phyloP scores from a whole-genome alignment of 345 rosid species.

The Ricinus communis region DNA sequence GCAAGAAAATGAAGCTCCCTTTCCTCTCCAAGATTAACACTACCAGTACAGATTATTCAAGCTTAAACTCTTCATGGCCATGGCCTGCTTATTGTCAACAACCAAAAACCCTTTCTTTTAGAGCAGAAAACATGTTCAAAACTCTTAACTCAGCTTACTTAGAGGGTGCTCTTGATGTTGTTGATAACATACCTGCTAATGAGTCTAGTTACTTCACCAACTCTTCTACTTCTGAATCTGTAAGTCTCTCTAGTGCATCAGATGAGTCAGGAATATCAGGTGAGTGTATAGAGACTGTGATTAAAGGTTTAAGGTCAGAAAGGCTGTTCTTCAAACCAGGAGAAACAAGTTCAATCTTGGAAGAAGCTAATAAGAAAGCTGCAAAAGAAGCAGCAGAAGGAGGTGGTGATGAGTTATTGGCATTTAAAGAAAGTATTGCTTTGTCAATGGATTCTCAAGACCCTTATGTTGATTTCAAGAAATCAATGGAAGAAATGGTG shows the following conservation, averaged over 20 bases:
- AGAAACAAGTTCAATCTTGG: constrained; percentile 25
- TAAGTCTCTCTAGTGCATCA: constrained; percentile 42
- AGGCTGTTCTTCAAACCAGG: constrained; percentile 37
- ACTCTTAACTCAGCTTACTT: constrained; percentile 44
- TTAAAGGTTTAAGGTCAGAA: constrained; percentile 31
- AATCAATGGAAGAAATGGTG: constrained; percentile 42
- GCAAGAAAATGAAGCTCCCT: constrained; percentile 62
- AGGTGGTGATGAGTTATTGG: neutral
- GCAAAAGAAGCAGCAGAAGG: neutral
- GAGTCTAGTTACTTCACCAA: constrained; percentile 26
- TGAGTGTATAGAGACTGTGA: constrained; percentile 24
- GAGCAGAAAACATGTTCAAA: constrained; percentile 28
- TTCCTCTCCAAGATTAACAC: constrained; percentile 43
- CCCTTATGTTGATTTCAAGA: constrained; percentile 32
- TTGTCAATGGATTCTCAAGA: constrained; percentile 31
- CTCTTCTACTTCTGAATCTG: constrained; percentile 33
- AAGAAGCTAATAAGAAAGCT: constrained; percentile 10
- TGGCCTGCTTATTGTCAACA: constrained; percentile 78
- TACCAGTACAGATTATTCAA: neutral
- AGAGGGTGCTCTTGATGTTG: constrained; percentile 7
- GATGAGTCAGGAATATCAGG: constrained; percentile 29
- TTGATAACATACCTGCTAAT: neutral
- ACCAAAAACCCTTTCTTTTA: constrained; percentile 77
- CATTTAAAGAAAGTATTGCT: constrained; percentile 20
- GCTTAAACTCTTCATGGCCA: constrained; percentile 51